These are phyloP conservation scores for Aspergillus egyptiacus DNA, from an alignment of 495 filamentous ascomycete species.

Conservation along the genomic window DNA sequence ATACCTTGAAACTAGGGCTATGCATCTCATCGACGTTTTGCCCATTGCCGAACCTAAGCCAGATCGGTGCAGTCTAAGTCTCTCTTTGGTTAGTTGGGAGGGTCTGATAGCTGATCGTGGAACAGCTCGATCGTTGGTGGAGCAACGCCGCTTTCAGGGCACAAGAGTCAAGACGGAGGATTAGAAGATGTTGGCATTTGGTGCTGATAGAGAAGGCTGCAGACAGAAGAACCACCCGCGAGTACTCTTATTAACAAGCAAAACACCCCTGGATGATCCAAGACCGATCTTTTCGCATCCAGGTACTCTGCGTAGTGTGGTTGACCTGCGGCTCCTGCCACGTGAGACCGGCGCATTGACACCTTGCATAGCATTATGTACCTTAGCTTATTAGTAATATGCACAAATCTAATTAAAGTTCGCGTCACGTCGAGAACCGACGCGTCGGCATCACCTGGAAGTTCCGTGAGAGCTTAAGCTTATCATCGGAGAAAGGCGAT, in stretches of 20 bases:
- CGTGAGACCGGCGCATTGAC: not conserved
- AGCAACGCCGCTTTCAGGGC: conserved; percentile 1
- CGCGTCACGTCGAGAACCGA: too few relatives aligned
- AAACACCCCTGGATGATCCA: too few relatives aligned
- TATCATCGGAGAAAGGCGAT: too few relatives aligned
- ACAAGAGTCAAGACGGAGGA: not conserved
- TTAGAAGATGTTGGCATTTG: too few relatives aligned
- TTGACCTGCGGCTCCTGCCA: too few relatives aligned
- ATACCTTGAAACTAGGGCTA: conserved; percentile 4
- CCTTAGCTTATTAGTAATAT: conserved; percentile 13
- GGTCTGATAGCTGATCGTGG: not conserved
- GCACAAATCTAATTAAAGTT: conserved; percentile 29
- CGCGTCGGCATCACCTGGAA: too few relatives aligned
- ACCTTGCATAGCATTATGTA: conserved; percentile 19
- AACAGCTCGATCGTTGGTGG: conserved; percentile 2
- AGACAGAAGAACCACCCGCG: not conserved
- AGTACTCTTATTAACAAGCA: not conserved
- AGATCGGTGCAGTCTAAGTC: not conserved
- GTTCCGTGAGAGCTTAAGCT: conserved; percentile 13
- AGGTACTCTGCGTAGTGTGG: too few relatives aligned
- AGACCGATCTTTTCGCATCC: too few relatives aligned
- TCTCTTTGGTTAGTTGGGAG: not conserved
- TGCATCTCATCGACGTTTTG: not conserved
- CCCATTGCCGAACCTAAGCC: not conserved
- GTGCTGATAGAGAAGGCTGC: too few relatives aligned